phyloP scores from a whole-genome alignment of 257 asterid species.

The Osmanthus fragrans region DNA sequence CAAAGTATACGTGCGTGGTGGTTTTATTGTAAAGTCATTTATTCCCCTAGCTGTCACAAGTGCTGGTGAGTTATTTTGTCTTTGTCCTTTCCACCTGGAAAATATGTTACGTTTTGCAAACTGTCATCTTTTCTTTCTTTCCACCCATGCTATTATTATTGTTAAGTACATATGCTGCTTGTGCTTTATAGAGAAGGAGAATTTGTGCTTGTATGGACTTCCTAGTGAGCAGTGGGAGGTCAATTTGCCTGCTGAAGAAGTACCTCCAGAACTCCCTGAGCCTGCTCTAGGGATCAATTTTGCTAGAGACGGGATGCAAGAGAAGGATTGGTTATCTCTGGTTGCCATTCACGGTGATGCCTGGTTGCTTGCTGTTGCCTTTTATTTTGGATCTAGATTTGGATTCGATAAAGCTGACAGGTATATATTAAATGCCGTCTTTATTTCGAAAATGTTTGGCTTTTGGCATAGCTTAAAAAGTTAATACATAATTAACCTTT shows the following conservation, averaged over 20 bases:
- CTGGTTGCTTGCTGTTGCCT: constrained; percentile 49
- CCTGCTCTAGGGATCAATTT: constrained; percentile 54
- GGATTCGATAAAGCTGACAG: constrained; percentile 45
- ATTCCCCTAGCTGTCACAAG: background rate
- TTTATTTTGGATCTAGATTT: constrained; percentile 42
- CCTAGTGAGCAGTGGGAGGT: constrained; percentile 50
- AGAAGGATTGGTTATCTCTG: constrained; percentile 46
- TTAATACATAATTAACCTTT: background rate
- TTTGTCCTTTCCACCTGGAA: background rate
- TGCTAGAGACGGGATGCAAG: constrained; percentile 50
- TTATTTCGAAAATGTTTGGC: background rate
- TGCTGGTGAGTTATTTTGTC: background rate
- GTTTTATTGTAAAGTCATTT: background rate
- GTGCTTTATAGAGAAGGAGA: constrained; percentile 39
- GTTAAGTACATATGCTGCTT: background rate
- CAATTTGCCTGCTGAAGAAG: constrained; percentile 46
- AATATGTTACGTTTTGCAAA: background rate
- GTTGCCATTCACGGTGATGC: constrained; percentile 51
- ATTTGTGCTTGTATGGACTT: constrained; percentile 46
- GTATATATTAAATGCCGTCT: constrained; percentile 11
- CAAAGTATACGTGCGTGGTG: background rate
- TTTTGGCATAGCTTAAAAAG: background rate
- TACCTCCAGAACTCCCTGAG: constrained; percentile 54
- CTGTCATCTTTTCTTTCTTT: background rate
- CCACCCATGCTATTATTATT: background rate